Evolutionary conservation across 2,329 filamentous ascomycete species (phyloP).

Genomic region (Penicillium sp.): DNA sequence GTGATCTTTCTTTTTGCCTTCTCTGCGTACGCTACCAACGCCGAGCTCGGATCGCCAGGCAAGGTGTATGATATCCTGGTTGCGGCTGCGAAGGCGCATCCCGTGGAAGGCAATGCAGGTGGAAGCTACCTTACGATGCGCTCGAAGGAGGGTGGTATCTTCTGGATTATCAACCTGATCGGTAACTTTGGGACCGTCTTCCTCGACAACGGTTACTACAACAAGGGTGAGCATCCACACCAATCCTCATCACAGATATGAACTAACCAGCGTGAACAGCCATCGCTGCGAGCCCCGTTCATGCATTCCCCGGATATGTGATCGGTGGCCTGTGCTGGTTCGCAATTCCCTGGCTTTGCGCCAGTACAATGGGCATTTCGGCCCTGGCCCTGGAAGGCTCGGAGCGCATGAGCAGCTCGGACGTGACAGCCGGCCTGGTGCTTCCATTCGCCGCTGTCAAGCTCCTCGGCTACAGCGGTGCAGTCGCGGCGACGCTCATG

Average conservation of each 20-base stretch:
- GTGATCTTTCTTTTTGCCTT: conserved; percentile 85
- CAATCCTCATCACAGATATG: neutral
- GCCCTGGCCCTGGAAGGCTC: conserved; percentile 75
- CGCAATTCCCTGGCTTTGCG: conserved; percentile 84
- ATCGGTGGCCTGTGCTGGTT: conserved; percentile 87
- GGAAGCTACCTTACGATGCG: conserved; percentile 87
- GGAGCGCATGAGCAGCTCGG: conserved; percentile 67
- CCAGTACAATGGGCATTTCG: conserved; percentile 82
- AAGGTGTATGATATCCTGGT: conserved; percentile 76
- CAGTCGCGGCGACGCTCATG: conserved; percentile 72
- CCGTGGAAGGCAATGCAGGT: conserved; percentile 73
- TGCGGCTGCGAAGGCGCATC: conserved; percentile 65
- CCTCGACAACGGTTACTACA: conserved; percentile 82
- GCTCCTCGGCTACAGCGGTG: conserved; percentile 76
- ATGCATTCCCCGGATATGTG: conserved; percentile 84
- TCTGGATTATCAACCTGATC: conserved; percentile 87
- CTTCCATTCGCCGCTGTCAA: conserved; percentile 82
- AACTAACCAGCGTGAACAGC: conserved; percentile 52
- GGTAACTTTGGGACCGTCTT: conserved; percentile 81
- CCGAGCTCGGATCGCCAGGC: conserved; percentile 68
- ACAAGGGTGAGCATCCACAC: conserved; percentile 55
- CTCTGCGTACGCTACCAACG: conserved; percentile 72
- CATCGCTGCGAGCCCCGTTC: conserved; percentile 79
- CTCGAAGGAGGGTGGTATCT: conserved; percentile 75
- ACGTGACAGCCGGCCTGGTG: conserved; percentile 79